Conservation (phyloP, 225 moss, liverwort and hornwort species). For the Asterella californica region DNA sequence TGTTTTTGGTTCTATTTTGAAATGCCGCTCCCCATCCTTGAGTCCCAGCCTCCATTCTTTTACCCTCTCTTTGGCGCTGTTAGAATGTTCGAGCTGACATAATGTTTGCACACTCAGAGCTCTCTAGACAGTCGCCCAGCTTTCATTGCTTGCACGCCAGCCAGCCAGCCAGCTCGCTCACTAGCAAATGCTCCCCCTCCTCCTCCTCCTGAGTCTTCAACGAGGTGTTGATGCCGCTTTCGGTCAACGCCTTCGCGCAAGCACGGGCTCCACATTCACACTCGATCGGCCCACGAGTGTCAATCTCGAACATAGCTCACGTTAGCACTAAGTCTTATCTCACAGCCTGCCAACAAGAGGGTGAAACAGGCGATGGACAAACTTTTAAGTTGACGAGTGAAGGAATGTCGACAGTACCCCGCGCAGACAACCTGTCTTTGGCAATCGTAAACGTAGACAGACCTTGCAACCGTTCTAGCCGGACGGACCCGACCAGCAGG, state of each 20-base stretch:
- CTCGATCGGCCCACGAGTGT: neutral
- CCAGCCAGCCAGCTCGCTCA: too few species aligned
- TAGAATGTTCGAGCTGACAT: neutral
- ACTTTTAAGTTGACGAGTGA: neutral
- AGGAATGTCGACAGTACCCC: neutral
- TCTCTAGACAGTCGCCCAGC: neutral
- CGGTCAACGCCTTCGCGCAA: neutral
- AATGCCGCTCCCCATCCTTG: conserved; percentile 20
- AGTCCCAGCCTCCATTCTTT: conserved; percentile 27
- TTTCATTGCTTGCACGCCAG: neutral
- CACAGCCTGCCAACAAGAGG: neutral
- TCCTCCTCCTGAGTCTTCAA: neutral
- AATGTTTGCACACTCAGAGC: neutral
- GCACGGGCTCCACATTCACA: neutral
- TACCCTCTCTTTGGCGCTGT: neutral
- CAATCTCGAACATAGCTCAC: neutral
- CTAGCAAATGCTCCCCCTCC: too few species aligned
- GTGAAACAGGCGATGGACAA: neutral
- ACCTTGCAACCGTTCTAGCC: neutral
- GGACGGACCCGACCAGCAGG: neutral
- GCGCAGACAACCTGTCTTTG: neutral
- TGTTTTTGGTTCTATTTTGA: conserved; percentile 28
- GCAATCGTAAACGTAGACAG: neutral
- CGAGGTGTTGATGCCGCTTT: neutral
- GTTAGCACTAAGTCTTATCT: neutral